phyloP scores from a whole-genome alignment of 805 yeast genomes.

The Torulaspora franciscae region DNA sequence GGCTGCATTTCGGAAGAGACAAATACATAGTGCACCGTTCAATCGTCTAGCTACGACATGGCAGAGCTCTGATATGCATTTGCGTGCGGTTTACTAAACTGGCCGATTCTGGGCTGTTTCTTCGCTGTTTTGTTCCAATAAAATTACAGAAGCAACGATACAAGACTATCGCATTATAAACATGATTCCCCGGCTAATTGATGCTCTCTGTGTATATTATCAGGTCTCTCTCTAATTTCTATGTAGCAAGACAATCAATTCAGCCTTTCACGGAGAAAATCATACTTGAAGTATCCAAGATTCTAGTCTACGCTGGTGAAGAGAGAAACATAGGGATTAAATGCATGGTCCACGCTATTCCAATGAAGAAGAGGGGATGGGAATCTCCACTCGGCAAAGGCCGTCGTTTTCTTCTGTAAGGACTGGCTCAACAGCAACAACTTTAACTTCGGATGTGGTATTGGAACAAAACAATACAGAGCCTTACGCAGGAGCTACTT shows the following conservation, averaged over 20 bases:
- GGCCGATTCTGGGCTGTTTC: too few relatives aligned
- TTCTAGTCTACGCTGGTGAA: neutral
- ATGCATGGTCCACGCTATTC: conserved; percentile 10
- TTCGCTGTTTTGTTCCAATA: too few relatives aligned
- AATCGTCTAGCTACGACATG: too few relatives aligned
- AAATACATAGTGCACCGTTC: too few relatives aligned
- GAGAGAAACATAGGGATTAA: neutral
- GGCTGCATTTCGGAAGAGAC: too few relatives aligned
- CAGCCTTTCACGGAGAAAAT: neutral
- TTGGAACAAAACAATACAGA: conserved; percentile 62
- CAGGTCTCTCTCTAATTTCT: neutral
- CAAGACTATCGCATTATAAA: too few relatives aligned
- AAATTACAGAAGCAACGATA: too few relatives aligned
- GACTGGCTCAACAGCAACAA: conserved; percentile 34
- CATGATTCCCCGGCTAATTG: too few relatives aligned
- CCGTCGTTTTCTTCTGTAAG: conserved; percentile 33
- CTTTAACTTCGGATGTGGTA: conserved; percentile 25
- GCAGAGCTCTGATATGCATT: too few relatives aligned
- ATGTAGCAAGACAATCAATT: neutral
- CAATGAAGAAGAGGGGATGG: conserved; percentile 4
- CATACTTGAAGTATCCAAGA: neutral
- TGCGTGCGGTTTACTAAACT: too few relatives aligned
- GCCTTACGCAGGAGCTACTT: conserved; percentile 72
- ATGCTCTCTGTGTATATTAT: neutral
- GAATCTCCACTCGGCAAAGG: conserved; percentile 11